These are phyloP conservation scores for Pseudogymnoascus sp. DNA, from an alignment of 2,329 filamentous ascomycete species.

Conservation along the genomic window DNA sequence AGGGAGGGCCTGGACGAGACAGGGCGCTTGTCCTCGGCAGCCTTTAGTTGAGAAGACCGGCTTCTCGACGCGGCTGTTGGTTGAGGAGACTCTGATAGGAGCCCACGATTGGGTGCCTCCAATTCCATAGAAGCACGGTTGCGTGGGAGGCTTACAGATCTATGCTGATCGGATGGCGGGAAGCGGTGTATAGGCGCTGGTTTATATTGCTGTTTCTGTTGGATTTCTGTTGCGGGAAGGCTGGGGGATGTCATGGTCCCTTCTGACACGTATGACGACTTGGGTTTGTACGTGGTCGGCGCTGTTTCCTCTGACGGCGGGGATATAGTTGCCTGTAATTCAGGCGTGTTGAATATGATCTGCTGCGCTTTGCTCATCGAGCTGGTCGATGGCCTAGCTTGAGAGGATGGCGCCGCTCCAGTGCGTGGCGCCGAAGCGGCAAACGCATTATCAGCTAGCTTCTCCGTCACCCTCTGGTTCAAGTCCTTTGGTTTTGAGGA, in stretches of 20 bases:
- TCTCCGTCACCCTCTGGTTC: constrained; percentile 63
- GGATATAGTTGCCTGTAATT: constrained; percentile 44
- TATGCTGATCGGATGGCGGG: constrained; percentile 32
- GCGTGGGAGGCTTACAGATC: constrained; percentile 45
- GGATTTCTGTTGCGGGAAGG: constrained; percentile 29
- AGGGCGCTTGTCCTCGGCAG: constrained; percentile 26
- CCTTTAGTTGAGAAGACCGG: constrained; percentile 28
- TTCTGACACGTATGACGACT: constrained; percentile 53
- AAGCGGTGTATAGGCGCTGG: constrained; percentile 23
- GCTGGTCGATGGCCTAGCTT: constrained; percentile 21
- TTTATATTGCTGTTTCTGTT: constrained; percentile 17
- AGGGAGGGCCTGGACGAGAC: constrained; percentile 60
- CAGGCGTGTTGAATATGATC: constrained; percentile 57
- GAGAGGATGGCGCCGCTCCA: constrained; percentile 8
- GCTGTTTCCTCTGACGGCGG: constrained; percentile 28
- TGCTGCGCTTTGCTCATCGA: constrained; percentile 55
- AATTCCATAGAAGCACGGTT: constrained; percentile 17
- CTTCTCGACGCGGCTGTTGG: constrained; percentile 17
- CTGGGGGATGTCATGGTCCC: constrained; percentile 73
- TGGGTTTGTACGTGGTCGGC: constrained; percentile 14
- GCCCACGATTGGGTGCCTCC: constrained; percentile 13
- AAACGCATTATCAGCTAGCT: constrained; percentile 80
- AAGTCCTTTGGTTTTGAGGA: constrained; percentile 45
- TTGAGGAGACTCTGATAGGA: constrained; percentile 18
- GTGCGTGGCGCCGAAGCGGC: constrained; percentile 33